Evolutionary conservation across 805 yeast species (phyloP).

Genomic region (Myxozyma vanderwaltii): DNA sequence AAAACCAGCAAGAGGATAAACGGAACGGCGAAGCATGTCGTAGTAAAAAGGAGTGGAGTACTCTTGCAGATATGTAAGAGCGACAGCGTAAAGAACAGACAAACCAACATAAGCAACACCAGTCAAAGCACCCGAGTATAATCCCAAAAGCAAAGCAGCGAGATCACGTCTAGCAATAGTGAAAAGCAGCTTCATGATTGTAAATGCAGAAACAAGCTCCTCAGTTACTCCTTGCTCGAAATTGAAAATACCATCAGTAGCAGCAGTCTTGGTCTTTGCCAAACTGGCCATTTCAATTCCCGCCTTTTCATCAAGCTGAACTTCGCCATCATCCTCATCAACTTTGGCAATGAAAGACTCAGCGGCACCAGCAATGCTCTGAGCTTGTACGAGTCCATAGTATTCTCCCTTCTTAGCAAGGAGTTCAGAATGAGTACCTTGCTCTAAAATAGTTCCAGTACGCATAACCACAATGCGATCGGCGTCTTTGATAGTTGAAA

Average conservation of each 20-base stretch:
- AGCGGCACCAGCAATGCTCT: constrained; percentile 37
- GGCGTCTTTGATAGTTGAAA: constrained; percentile 77
- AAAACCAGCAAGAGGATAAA: constrained; percentile 27
- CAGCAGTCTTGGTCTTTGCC: constrained; percentile 15
- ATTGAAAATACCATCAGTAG: constrained; percentile 6
- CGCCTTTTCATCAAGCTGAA: constrained; percentile 16
- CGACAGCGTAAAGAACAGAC: constrained; percentile 18
- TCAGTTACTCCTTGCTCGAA: constrained; percentile 3
- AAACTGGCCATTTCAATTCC: constrained; percentile 15
- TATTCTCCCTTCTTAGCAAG: constrained; percentile 41
- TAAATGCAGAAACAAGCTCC: constrained; percentile 12
- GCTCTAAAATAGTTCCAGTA: constrained; percentile 55
- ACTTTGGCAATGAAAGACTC: constrained; percentile 5
- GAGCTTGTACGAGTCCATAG: constrained; percentile 44
- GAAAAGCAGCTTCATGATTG: constrained; percentile 7
- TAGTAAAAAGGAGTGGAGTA: constrained; percentile 20
- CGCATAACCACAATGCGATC: constrained; percentile 56
- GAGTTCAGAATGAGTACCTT: constrained; percentile 48
- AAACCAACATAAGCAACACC: constrained; percentile 26
- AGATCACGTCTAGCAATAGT: constrained; percentile 16
- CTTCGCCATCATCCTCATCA: constrained; percentile 24
- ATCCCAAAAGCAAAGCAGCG: constrained; percentile 11
- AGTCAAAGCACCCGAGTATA: constrained; percentile 25
- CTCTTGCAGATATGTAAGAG: constrained; percentile 20
- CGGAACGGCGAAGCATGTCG: constrained; percentile 14